Conservation (phyloP, 1,284 basidiomycete species). For the Puccinia novopanici region DNA sequence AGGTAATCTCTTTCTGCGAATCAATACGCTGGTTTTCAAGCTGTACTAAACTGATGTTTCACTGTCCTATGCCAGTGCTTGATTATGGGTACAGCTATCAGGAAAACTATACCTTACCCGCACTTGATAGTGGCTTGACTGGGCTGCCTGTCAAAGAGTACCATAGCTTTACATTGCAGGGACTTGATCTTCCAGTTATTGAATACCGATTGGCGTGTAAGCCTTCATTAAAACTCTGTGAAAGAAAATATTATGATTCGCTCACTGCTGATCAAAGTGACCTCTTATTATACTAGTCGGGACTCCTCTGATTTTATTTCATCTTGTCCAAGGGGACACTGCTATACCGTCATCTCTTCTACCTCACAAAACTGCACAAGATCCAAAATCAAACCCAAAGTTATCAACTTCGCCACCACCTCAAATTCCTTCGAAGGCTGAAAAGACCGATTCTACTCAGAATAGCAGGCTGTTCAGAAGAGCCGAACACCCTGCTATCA, state of each 20-base stretch:
- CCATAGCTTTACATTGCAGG: slow-evolving; percentile 38
- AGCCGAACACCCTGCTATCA: background rate
- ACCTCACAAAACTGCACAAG: background rate
- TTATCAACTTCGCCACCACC: background rate
- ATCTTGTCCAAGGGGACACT: slow-evolving; percentile 36
- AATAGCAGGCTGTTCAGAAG: background rate
- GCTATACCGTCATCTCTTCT: slow-evolving; percentile 21
- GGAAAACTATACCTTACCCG: slow-evolving; percentile 46
- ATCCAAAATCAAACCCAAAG: background rate
- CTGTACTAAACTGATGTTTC: background rate
- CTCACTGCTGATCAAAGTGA: background rate
- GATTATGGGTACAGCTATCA: slow-evolving; percentile 39
- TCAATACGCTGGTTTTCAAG: background rate
- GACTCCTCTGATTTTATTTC: slow-evolving; percentile 45
- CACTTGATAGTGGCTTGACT: slow-evolving; percentile 49
- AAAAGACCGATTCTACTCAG: background rate
- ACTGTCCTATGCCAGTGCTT: slow-evolving; percentile 23
- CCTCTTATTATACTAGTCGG: slow-evolving; percentile 18
- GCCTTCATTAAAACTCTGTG: background rate
- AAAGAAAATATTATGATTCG: background rate
- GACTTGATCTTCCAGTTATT: slow-evolving; percentile 32
- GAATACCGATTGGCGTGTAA: slow-evolving; percentile 50
- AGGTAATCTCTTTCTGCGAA: background rate
- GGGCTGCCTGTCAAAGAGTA: slow-evolving; percentile 32
- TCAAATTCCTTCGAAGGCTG: background rate